These are phyloP conservation scores for Fragaria nilgerrensis DNA, from an alignment of 306 rosid genomes.

Conservation along the genomic window DNA sequence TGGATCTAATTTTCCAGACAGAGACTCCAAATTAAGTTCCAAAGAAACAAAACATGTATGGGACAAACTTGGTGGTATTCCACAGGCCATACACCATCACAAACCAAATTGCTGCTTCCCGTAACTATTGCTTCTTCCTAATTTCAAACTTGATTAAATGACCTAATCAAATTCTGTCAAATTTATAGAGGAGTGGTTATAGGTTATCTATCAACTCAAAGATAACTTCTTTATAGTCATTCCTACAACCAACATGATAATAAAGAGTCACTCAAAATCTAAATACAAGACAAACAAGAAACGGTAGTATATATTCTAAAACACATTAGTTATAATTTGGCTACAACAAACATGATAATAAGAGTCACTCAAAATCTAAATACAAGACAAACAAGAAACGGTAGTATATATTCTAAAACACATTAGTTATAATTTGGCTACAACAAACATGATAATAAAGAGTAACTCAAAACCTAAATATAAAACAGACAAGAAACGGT, in stretches of 20 bases:
- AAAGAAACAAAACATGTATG: background rate
- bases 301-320: too few species aligned
- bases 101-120: background rate
- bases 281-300: too few species aligned
- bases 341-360: too few species aligned
- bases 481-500: too few species aligned
- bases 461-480: background rate
- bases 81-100: background rate
- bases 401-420: too few species aligned
- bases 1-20: background rate
- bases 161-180: background rate
- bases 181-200: background rate
- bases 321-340: background rate
- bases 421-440: background rate
- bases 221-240: too few species aligned
- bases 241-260: too few species aligned
- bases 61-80: background rate
- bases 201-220: background rate
- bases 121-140: background rate
- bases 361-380: too few species aligned
- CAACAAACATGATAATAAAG: too few species aligned
- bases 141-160: background rate
- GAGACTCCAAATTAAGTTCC: background rate
- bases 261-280: too few species aligned
- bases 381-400: too few species aligned